phyloP scores from a whole-genome alignment of 805 yeast species.

The Candida nemodendra region DNA sequence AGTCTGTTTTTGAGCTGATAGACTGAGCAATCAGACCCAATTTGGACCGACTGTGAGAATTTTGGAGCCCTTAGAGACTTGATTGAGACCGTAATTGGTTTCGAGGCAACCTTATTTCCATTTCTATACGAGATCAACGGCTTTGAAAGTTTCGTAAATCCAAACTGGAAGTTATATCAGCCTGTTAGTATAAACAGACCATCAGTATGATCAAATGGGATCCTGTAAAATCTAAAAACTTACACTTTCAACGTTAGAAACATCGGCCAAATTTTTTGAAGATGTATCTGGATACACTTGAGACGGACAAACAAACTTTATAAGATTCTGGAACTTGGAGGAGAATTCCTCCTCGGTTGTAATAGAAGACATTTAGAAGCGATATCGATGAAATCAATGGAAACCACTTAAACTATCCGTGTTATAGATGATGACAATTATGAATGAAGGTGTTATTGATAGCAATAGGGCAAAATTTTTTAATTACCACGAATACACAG shows the following conservation, averaged over 20 bases:
- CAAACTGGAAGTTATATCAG: no score
- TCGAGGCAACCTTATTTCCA: constrained; percentile 26
- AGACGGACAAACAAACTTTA: constrained; percentile 41
- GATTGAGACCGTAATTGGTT: constrained; percentile 35
- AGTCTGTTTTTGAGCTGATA: constrained; percentile 40
- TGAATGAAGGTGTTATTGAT: no score
- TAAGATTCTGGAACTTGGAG: constrained; percentile 46
- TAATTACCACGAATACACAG: constrained; percentile 63
- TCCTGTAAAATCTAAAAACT: constrained; percentile 2
- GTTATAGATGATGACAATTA: no score
- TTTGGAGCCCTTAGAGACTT: constrained; percentile 76
- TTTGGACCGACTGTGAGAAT: constrained; percentile 36
- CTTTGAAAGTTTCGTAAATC: constrained; percentile 16
- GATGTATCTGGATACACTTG: constrained; percentile 14
- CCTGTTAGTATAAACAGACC: no score
- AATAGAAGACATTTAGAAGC: constrained; percentile 13
- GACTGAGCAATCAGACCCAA: constrained; percentile 26
- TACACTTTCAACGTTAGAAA: constrained; percentile 10
- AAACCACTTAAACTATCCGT: no score
- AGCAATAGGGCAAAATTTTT: constrained; percentile 52
- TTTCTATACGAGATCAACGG: constrained; percentile 32
- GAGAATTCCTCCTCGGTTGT: constrained; percentile 46
- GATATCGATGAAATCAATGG: constrained; percentile 6
- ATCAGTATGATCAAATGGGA: no score
- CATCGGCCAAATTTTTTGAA: constrained; percentile 10